Evolutionary conservation across 1,139 yeast species (phyloP).

Genomic region (Suhomyces kunorum): DNA sequence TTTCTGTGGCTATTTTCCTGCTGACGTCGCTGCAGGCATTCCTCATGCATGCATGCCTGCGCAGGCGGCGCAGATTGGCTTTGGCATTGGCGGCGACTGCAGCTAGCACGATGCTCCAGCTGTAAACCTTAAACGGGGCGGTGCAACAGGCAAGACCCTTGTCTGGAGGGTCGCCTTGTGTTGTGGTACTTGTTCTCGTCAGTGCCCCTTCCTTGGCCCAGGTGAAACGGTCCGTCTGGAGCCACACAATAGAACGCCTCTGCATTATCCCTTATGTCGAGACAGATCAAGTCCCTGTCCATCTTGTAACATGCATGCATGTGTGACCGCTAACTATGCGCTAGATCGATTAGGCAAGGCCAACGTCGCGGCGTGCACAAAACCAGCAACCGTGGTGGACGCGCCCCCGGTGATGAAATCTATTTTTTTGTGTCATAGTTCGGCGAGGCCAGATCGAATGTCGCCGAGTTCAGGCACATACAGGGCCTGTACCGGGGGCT

Average conservation of each 20-base stretch:
- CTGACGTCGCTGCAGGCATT: too few species aligned
- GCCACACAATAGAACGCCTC: conserved; percentile 6
- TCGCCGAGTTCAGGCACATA: conserved; percentile 5
- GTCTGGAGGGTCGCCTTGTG: too few species aligned
- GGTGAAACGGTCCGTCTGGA: conserved; percentile 3
- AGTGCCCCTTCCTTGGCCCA: background rate
- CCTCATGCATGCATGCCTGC: too few species aligned
- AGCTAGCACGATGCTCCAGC: too few species aligned
- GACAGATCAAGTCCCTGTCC: conserved; percentile 9
- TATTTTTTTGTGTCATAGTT: conserved; percentile 3
- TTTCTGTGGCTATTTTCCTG: too few species aligned
- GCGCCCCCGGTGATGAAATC: background rate
- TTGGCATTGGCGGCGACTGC: too few species aligned
- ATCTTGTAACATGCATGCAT: background rate
- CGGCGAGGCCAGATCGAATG: conserved; percentile 6
- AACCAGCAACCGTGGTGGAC: background rate
- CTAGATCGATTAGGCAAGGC: conserved; percentile 1
- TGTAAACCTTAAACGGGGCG: too few species aligned
- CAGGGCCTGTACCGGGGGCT: background rate
- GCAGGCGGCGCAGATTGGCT: too few species aligned
- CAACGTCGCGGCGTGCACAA: conserved; percentile 1
- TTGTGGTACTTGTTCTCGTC: too few species aligned
- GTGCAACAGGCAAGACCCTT: too few species aligned
- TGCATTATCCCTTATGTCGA: conserved; percentile 2
- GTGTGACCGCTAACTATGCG: background rate